A percentile compares a stretch with the other conserved stretches of the same genome.
Evolutionary conservation across 1,284 basidiomycete species (phyloP).

Genomic region (Meripilus lineatus): DNA sequence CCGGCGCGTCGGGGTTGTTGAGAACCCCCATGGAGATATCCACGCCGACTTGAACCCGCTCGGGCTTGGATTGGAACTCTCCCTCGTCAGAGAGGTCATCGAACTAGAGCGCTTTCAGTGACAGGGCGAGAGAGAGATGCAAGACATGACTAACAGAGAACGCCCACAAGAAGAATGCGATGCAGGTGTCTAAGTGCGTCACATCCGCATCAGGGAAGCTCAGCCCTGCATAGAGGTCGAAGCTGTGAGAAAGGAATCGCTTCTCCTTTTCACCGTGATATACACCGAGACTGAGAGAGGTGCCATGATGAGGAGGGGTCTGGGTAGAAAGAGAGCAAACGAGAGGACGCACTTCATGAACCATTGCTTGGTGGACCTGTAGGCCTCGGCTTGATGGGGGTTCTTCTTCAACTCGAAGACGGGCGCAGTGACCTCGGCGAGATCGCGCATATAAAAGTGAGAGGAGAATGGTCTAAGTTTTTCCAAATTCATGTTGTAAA

Average conservation of each 20-base stretch:
- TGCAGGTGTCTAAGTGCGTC: constrained; percentile 38
- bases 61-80: constrained; percentile 34
- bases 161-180: constrained; percentile 43
- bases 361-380: constrained; percentile 13
- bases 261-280: constrained; percentile 17
- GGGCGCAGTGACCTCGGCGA: constrained; percentile 15
- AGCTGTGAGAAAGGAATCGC: constrained; percentile 22
- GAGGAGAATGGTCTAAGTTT: constrained; percentile 18
- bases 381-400: constrained; percentile 14
- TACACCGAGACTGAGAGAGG: constrained; percentile 13
- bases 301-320: background rate
- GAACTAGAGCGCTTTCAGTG: constrained; percentile 27
- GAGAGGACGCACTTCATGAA: constrained; percentile 13
- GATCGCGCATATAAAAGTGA: constrained; percentile 17
- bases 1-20: constrained; percentile 26
- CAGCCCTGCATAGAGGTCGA: constrained; percentile 39
- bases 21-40: constrained; percentile 29
- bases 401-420: constrained; percentile 20
- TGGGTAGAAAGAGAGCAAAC: background rate
- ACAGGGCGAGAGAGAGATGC: background rate
- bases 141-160: constrained; percentile 35
- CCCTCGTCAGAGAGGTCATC: constrained; percentile 42
- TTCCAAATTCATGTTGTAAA: constrained; percentile 14
- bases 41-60: constrained; percentile 33
- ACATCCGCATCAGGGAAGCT: constrained; percentile 39